Percentiles rank a stretch among this genome's conserved stretches.
These are phyloP conservation scores for Talaromyces piceae DNA, from an alignment of 2,329 filamentous ascomycete species.

Conservation along the genomic window DNA sequence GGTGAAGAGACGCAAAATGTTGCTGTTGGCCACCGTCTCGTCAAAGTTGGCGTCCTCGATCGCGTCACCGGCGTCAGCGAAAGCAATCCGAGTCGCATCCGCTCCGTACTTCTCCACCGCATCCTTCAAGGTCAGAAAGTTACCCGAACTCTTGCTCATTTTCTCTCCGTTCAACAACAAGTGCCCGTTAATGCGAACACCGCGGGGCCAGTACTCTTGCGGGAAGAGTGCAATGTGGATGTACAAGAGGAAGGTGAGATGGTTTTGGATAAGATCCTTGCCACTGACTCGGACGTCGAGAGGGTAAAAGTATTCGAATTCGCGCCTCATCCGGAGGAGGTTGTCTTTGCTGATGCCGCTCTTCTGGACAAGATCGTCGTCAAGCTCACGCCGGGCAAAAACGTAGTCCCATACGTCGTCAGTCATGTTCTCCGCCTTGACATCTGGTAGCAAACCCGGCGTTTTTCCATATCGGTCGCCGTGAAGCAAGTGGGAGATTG, in stretches of 20 bases:
- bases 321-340: slow-evolving; percentile 73
- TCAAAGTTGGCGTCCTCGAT: slow-evolving; percentile 97
- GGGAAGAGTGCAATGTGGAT: slow-evolving; percentile 86
- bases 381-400: slow-evolving; percentile 67
- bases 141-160: slow-evolving; percentile 97
- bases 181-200: slow-evolving; percentile 85
- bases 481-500: slow-evolving; percentile 59
- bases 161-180: slow-evolving; percentile 93
- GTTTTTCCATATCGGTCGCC: slow-evolving; percentile 76
- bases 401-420: slow-evolving; percentile 97
- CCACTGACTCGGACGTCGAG: slow-evolving; percentile 81
- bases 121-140: slow-evolving; percentile 87
- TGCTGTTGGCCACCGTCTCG: slow-evolving; percentile 86
- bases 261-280: slow-evolving; percentile 89
- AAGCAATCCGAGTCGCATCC: slow-evolving; percentile 81
- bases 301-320: slow-evolving; percentile 97
- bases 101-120: slow-evolving; percentile 88
- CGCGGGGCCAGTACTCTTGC: slow-evolving; percentile 78
- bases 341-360: slow-evolving; percentile 67
- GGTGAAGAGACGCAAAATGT: slow-evolving; percentile 75
- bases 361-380: slow-evolving; percentile 55
- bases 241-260: slow-evolving; percentile 93
- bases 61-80: slow-evolving; percentile 90
- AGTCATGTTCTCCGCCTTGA: slow-evolving; percentile 78
- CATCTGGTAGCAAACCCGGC: slow-evolving; percentile 54